Evolutionary conservation across 176 grass and related monocot genomes (phyloP), one percentile per base, ranked within the genome.

Genomic region (Guadua angustifolia): DNA sequence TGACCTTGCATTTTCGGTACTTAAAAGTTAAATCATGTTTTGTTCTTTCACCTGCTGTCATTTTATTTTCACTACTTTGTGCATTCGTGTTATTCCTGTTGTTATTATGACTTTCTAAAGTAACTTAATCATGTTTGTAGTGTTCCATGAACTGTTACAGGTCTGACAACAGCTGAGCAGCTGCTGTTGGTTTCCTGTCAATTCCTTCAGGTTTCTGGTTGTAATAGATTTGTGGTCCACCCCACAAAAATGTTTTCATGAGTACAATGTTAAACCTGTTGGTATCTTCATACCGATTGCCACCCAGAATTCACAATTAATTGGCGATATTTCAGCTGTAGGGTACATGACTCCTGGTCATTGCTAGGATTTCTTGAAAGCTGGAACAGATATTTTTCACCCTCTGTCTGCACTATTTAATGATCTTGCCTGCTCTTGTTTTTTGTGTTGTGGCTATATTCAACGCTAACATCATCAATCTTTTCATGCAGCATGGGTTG

Each of bases 401-500:
- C 66, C 4, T 18, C 22, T 50, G 10, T 68, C 26, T 80, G 33
- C 36, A 52, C 38, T 60, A 80, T 80, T 16, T 47, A 19, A 17
- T 84, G 35, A 57, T 9, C 33, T 59, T 52, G 21, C 36, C 38
- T 77, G 64, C 1, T 66, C 8, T 7, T 82, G 1, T 71, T 35
- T 89, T 52, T 35, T 74, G 18, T 22, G 2, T 19, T 24, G 39
- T 80, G 15, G 44, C 38, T 89, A 17, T 87, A 45, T 74, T 60
- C 8, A 74, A 35, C 8, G 57, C 36, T 86, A 61, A 90, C 57
- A 71, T 79, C 3, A 0, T 64, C 58, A 7, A 11, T 61, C 29
- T 79, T 86, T 80, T 87, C 62, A 42, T 76, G 71, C 89, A 99
- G 97, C 88, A 95, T 75, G 85, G 90, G 69, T 90, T 95, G 88